Evolutionary conservation across 495 filamentous ascomycete genomes (phyloP), one percentile per base, ranked within the genome.

Genomic region (Podospora fimiseda): DNA sequence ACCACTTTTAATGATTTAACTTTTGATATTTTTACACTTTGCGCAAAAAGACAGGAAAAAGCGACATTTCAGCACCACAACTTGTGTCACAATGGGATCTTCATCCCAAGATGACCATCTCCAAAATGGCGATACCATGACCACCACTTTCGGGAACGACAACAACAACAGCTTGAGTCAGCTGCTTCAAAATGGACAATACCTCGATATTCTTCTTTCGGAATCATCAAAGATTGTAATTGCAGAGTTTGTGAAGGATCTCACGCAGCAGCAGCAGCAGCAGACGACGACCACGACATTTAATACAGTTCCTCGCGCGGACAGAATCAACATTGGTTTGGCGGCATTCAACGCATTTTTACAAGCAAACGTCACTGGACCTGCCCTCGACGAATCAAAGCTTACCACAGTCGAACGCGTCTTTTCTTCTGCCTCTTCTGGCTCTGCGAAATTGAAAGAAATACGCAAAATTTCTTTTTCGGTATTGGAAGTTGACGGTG

Each of bases 301-400:
- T 7, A 6, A 21, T 14, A 42, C 23, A 43, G 18, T 21, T 47
- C 13, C 39, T 1, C 37, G 36, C 4, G 22, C 27, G 14, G 38
- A 53, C 3, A 52, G n/a, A 4, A 7, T 85, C 42, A 67, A 77
- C 19, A 69, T 93, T 41, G 90, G 81, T 16, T 70, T 86, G 14
- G 84, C 85, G 1, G 84, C 89, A 0, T 74, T 96, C 18, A 78
- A 87, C 60, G 80, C 82, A n/a, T 97, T 97, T 66, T 66, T 96
- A 18, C 93, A 97, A 58, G 83, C 84, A 1, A 97, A 89, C 66
- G 87, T 96, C 47, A 96, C 93, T 13, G 93, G 93, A 0, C 94
- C 91, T 0, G 71, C 90, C n/a, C 68, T 92, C 16, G 81, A 83
- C 6, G 54, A 60, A 18, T 45, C 11, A 0, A 14, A 2, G 1